Evolutionary conservation across 129 eudicot species (phyloP).

Genomic region (Glebionis coronaria): DNA sequence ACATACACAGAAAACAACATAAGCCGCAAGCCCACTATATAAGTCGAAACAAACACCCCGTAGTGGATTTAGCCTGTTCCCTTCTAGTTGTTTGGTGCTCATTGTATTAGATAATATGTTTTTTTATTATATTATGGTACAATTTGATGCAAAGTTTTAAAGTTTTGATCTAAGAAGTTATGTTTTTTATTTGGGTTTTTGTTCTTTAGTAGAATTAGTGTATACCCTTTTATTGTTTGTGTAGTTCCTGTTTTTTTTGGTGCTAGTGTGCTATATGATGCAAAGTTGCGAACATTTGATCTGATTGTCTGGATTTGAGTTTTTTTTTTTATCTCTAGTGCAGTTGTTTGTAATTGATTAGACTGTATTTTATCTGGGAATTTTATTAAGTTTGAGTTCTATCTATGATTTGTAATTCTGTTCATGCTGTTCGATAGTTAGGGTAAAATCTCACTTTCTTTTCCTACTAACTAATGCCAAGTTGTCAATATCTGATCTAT

Average conservation of each 20-base stretch:
- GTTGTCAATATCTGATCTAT: background rate
- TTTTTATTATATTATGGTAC: too few species aligned
- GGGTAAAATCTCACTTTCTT: background rate
- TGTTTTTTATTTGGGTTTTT: too few species aligned
- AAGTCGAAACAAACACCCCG: too few species aligned
- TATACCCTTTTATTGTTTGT: constrained; percentile 1
- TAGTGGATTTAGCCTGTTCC: constrained; percentile 10
- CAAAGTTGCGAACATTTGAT: too few species aligned
- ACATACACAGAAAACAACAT: too few species aligned
- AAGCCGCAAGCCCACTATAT: too few species aligned
- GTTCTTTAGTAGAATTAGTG: background rate
- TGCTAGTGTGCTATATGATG: background rate
- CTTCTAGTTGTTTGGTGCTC: background rate
- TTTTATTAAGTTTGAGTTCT: background rate
- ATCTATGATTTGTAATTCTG: constrained; percentile 15
- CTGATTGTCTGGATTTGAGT: too few species aligned
- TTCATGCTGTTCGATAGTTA: constrained; percentile 10
- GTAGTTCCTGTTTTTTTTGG: background rate
- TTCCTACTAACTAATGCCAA: background rate
- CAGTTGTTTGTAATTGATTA: constrained; percentile 7
- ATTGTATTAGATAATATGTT: too few species aligned
- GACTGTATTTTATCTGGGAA: constrained; percentile 22
- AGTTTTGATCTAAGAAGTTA: too few species aligned
- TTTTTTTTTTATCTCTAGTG: too few species aligned
- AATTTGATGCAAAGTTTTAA: too few species aligned